A percentile compares a stretch with the other conserved stretches of the same genome.
phyloP scores from a whole-genome alignment of 106 monocot genomes.

The Chionographis japonica region DNA sequence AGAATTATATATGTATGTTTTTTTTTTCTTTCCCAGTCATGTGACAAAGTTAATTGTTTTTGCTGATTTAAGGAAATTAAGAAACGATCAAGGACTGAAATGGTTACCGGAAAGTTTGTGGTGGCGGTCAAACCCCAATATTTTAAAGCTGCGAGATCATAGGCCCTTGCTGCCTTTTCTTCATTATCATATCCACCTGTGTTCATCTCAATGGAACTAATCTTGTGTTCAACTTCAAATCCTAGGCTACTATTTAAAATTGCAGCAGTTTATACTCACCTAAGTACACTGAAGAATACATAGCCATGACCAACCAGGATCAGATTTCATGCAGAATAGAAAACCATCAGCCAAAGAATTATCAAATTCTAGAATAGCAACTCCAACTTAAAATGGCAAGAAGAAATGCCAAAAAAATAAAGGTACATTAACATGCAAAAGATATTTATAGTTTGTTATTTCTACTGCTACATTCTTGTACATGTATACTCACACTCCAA shows the following conservation, averaged over 20 bases:
- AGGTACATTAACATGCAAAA: too few relatives aligned
- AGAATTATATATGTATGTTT: too few relatives aligned
- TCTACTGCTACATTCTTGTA: too few relatives aligned
- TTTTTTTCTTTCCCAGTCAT: too few relatives aligned
- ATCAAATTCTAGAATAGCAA: not conserved
- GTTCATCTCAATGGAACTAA: too few relatives aligned
- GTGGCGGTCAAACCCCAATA: slow-evolving; percentile 53
- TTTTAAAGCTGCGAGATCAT: slow-evolving; percentile 70
- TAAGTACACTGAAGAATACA: slow-evolving; percentile 47
- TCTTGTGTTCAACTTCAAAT: too few relatives aligned
- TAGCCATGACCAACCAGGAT: not conserved
- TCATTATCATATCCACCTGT: slow-evolving; percentile 63
- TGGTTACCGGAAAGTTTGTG: slow-evolving; percentile 49
- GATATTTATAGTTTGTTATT: too few relatives aligned
- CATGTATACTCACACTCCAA: too few relatives aligned
- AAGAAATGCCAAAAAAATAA: not conserved
- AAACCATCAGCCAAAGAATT: not conserved
- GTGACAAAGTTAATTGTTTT: too few relatives aligned
- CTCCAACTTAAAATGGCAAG: not conserved
- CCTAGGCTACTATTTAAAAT: not conserved
- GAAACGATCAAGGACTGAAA: not conserved
- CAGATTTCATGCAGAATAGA: not conserved
- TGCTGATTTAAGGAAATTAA: too few relatives aligned
- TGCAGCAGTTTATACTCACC: slow-evolving; percentile 21
- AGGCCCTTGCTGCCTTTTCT: slow-evolving; percentile 59